These are phyloP conservation scores for Curvularia lunata DNA, from an alignment of 2,329 filamentous ascomycete genomes.

Conservation along the genomic window DNA sequence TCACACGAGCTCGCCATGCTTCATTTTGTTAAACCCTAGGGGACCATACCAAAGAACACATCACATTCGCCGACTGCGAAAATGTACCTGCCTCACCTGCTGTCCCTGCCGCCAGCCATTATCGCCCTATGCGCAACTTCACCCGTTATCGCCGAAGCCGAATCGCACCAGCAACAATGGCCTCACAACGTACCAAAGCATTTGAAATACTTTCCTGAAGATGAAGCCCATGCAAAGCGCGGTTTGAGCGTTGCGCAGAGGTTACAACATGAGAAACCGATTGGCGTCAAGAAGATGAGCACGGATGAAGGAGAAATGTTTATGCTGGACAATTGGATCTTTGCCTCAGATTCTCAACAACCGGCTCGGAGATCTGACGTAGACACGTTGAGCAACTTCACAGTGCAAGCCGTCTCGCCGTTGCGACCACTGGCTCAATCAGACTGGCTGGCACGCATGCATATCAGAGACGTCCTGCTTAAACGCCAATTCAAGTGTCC, in stretches of 20 bases:
- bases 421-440: constrained; percentile 35
- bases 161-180: constrained; percentile 46
- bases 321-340: constrained; percentile 68
- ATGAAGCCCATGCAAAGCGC: constrained; percentile 53
- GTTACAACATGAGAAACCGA: constrained; percentile 56
- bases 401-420: constrained; percentile 32
- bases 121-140: constrained; percentile 37
- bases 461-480: constrained; percentile 48
- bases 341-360: constrained; percentile 40
- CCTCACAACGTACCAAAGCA: constrained; percentile 55
- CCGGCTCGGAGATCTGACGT: constrained; percentile 15
- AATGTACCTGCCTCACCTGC: constrained; percentile 38
- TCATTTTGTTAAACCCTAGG: constrained; percentile 17
- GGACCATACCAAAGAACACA: constrained; percentile 2
- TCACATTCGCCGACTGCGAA: constrained; percentile 2
- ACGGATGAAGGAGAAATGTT: constrained; percentile 76
- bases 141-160: constrained; percentile 21
- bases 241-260: constrained; percentile 50
- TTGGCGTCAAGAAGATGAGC: constrained; percentile 74
- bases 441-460: constrained; percentile 48
- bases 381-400: constrained; percentile 27
- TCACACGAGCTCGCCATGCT: constrained; percentile 20
- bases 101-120: constrained; percentile 42
- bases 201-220: constrained; percentile 57
- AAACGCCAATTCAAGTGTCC: constrained; percentile 71